Evolutionary conservation across 2,329 filamentous ascomycete species (phyloP).

Genomic region (Dactylellina parvicollis): DNA sequence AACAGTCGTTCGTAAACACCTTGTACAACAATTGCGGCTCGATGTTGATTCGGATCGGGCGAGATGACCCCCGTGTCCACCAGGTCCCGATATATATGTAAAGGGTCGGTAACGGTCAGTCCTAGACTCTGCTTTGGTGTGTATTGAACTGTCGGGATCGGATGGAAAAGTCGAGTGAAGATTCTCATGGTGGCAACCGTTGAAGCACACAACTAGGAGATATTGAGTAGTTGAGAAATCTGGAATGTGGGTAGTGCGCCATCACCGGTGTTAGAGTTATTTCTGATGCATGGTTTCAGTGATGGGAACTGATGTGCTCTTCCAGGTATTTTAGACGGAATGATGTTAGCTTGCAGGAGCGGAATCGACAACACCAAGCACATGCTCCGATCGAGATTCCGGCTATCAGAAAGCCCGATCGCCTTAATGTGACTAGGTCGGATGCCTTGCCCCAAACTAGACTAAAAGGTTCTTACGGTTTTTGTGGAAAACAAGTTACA

Average conservation of each 20-base stretch:
- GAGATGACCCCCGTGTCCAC: conserved; percentile 73
- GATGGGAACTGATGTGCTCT: too few relatives aligned
- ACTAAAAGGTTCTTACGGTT: too few relatives aligned
- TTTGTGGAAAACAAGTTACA: too few relatives aligned
- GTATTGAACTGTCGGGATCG: conserved; percentile 34
- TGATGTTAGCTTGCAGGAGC: too few relatives aligned
- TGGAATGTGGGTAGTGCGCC: neutral
- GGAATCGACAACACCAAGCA: neutral
- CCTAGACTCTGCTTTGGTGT: conserved; percentile 18
- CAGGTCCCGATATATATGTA: conserved; percentile 78
- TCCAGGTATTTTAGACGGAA: too few relatives aligned
- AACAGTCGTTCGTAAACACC: conserved; percentile 79
- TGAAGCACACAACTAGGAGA: neutral
- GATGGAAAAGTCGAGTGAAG: conserved; percentile 19
- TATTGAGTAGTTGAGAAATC: neutral
- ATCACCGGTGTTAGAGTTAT: neutral
- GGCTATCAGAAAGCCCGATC: neutral
- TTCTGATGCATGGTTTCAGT: neutral
- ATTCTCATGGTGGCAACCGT: conserved; percentile 20
- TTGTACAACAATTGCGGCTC: conserved; percentile 78
- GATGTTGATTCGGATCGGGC: conserved; percentile 77
- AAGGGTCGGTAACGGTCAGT: conserved; percentile 74
- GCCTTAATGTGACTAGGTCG: too few relatives aligned
- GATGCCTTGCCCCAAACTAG: neutral
- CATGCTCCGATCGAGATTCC: neutral